Evolutionary conservation across 2,329 filamentous ascomycete species (phyloP).

Genomic region (Apiospora kogelbergensis): DNA sequence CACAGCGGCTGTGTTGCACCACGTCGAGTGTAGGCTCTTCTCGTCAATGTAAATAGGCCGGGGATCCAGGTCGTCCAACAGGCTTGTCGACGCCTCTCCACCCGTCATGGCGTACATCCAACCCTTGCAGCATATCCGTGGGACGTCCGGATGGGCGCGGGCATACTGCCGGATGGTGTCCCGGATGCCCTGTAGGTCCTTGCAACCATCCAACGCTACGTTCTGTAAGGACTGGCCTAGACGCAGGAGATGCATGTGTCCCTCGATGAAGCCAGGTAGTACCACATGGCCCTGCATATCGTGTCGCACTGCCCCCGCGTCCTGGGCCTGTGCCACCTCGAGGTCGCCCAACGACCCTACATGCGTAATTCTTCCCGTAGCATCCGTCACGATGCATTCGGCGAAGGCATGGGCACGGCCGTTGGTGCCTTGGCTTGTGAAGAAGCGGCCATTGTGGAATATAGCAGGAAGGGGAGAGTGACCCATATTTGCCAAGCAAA

Average conservation of each 20-base stretch:
- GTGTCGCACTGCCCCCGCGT: conserved; percentile 24
- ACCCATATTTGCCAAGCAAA: background rate
- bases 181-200: conserved; percentile 48
- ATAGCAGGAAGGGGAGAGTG: conserved; percentile 33
- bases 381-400: conserved; percentile 36
- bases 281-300: conserved; percentile 42
- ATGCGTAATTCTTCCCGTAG: conserved; percentile 33
- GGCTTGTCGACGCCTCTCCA: conserved; percentile 44
- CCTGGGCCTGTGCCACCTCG: conserved; percentile 28
- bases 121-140: conserved; percentile 50
- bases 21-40: conserved; percentile 56
- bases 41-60: conserved; percentile 56
- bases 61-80: conserved; percentile 51
- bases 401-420: conserved; percentile 33
- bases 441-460: conserved; percentile 59
- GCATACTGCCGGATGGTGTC: conserved; percentile 45
- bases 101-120: conserved; percentile 58
- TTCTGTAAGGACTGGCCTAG: conserved; percentile 55
- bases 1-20: conserved; percentile 54
- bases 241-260: conserved; percentile 57
- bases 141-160: conserved; percentile 40
- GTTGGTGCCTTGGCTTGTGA: conserved; percentile 43
- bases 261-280: conserved; percentile 57
- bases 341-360: conserved; percentile 35
- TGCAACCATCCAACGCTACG: conserved; percentile 46